Base-by-base conservation (phyloP, 2,329 filamentous ascomycete species). In the Verticillium nubilum region DNA sequence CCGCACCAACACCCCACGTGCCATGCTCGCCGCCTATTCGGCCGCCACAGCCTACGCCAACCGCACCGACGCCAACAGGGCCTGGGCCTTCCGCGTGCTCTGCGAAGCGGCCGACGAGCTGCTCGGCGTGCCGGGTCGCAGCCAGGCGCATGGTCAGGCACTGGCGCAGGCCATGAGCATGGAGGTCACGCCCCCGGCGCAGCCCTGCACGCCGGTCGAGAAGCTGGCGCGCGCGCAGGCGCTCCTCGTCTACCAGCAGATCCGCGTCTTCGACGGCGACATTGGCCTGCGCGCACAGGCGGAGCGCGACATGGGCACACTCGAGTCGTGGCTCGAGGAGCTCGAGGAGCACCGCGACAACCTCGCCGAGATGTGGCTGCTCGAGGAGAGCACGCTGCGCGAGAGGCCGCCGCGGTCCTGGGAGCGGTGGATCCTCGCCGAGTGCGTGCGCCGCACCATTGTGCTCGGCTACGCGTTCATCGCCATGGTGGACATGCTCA, bases 371-470 rank as follows among this genome's bases (percentile, higher is more conserved):
- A 61, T 66, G 53, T 66, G 57, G 61, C 62, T 52, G 10, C 58
- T 71, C 52, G 63, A 68, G 2, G 58, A 62, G 23, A 56, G 61
- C 4, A 63, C 60, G 54, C 59, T 69, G 33, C 67, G 70, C 31
- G 70, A 73, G 2, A 67, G 66, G 27, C 71, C 73, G 25, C 77
- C 78, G 1, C 67, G 72, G 57, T 74, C 67, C 27, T 80, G 78
- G 78, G 76, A 80, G 75, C 68, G 67, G 15, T 80, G 78, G 78
- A 60, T 79, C 10, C 70, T 80, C 15, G 66, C 74, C 4, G 78
- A 80, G 66, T 76, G 74, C 59, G 66, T 72, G 6, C 70, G 77
- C 17, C 70, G 76, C 42, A 78, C 75, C 0, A 64, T 71, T 13
- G 61, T 78, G 59, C 70, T 73, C 60, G 63, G 68, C 0, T 66